phyloP scores from a whole-genome alignment of 495 filamentous ascomycete genomes.

The Tuber umbilicatum region DNA sequence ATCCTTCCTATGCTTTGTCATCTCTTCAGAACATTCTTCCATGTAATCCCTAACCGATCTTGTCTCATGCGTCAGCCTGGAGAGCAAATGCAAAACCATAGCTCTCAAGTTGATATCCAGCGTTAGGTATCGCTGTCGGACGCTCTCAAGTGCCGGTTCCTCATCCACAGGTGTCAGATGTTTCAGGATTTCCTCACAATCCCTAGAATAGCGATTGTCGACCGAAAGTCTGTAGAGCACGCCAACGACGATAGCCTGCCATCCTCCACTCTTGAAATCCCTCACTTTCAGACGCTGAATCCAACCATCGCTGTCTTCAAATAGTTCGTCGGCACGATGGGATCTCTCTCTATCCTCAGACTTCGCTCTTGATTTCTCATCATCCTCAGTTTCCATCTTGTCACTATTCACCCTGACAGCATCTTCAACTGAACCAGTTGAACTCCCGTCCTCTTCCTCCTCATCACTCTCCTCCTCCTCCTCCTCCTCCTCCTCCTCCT shows the following conservation, averaged over 20 bases:
- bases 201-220: slow-evolving; percentile 58
- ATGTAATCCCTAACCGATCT: slow-evolving; percentile 78
- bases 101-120: slow-evolving; percentile 79
- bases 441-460: slow-evolving; percentile 48
- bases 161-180: slow-evolving; percentile 69
- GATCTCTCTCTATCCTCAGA: slow-evolving; percentile 46
- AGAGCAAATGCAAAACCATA: slow-evolving; percentile 74
- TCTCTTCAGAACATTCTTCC: slow-evolving; percentile 79
- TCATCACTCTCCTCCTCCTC: slow-evolving; percentile 56
- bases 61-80: slow-evolving; percentile 78
- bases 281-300: slow-evolving; percentile 72
- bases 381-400: slow-evolving; percentile 44
- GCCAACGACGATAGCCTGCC: slow-evolving; percentile 84
- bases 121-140: slow-evolving; percentile 59
- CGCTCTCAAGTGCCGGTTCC: slow-evolving; percentile 67
- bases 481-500: slow-evolving; percentile 60
- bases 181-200: slow-evolving; percentile 70
- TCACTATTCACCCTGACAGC: slow-evolving; percentile 41
- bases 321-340: slow-evolving; percentile 75
- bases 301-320: slow-evolving; percentile 64
- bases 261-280: slow-evolving; percentile 83
- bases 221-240: slow-evolving; percentile 77
- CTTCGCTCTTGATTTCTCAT: slow-evolving; percentile 39
- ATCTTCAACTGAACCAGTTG: slow-evolving; percentile 13
- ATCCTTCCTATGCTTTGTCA: slow-evolving; percentile 89